phyloP scores from a whole-genome alignment of 2,329 filamentous ascomycete genomes.

The Colletotrichum sp. region DNA sequence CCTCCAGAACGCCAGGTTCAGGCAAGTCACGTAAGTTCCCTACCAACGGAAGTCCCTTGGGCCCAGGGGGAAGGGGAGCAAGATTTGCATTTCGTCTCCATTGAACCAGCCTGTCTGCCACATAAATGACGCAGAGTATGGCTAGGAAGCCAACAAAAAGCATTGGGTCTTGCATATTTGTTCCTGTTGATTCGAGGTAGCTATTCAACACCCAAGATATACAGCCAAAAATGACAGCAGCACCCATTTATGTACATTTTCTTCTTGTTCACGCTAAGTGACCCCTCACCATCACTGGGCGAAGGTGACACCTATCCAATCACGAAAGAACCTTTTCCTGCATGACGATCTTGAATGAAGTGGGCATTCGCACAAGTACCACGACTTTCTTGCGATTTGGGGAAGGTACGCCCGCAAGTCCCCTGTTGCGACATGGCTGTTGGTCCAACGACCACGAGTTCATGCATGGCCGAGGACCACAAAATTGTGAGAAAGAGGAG shows the following conservation, averaged over 20 bases:
- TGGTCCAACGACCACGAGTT: not conserved
- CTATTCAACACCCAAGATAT: not conserved
- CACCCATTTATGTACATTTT: not conserved
- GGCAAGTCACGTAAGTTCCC: conserved; percentile 54
- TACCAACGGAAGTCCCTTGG: conserved; percentile 41
- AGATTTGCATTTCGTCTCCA: not conserved
- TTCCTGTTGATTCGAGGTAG: not conserved
- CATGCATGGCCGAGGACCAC: not conserved
- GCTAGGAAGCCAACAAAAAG: not conserved
- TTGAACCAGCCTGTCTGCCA: not conserved
- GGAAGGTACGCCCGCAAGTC: not conserved
- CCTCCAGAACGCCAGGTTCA: conserved; percentile 30
- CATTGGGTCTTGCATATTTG: not conserved
- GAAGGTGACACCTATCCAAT: not conserved
- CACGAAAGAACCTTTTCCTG: not conserved
- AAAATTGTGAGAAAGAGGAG: not conserved
- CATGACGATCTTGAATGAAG: not conserved
- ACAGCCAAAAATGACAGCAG: not conserved
- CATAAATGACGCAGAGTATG: not conserved
- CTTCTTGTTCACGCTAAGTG: not conserved
- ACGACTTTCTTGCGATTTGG: not conserved
- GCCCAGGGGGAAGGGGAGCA: conserved; percentile 27
- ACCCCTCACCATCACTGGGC: not conserved
- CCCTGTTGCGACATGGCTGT: not conserved
- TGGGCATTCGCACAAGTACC: not conserved